Evolutionary conservation across 2,329 filamentous ascomycete species (phyloP).

Genomic region (Xylaria sp.): DNA sequence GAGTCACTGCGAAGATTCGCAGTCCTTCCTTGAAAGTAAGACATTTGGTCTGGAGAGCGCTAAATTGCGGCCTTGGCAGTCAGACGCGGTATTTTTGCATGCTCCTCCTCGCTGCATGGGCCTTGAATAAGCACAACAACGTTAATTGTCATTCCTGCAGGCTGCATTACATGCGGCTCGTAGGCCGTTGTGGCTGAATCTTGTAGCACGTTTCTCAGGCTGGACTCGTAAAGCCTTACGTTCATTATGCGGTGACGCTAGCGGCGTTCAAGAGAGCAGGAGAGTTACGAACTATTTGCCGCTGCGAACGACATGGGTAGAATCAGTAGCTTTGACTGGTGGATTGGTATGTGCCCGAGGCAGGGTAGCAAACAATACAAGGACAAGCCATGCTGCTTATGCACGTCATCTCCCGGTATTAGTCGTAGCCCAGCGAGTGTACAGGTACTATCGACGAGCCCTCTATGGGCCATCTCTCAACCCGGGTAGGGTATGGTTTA

Average conservation of each 20-base stretch:
- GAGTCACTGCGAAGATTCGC: background rate
- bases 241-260: conserved; percentile 6
- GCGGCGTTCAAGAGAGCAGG: background rate
- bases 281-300: background rate
- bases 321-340: background rate
- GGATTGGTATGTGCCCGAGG: background rate
- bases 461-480: too few species aligned
- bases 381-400: background rate
- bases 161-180: background rate
- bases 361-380: background rate
- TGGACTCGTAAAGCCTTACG: conserved; percentile 7
- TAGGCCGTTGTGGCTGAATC: background rate
- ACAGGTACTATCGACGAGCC: too few species aligned
- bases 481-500: too few species aligned
- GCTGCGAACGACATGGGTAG: background rate
- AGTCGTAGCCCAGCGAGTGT: too few species aligned
- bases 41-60: background rate
- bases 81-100: background rate
- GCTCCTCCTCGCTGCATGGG: background rate
- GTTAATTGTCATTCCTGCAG: background rate
- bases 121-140: background rate
- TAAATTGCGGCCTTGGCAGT: background rate
- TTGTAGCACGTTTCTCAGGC: conserved; percentile 24
- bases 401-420: background rate
- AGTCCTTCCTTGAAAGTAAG: background rate